phyloP scores from a whole-genome alignment of 2,329 filamentous ascomycete species.

The Cladosporium velox region DNA sequence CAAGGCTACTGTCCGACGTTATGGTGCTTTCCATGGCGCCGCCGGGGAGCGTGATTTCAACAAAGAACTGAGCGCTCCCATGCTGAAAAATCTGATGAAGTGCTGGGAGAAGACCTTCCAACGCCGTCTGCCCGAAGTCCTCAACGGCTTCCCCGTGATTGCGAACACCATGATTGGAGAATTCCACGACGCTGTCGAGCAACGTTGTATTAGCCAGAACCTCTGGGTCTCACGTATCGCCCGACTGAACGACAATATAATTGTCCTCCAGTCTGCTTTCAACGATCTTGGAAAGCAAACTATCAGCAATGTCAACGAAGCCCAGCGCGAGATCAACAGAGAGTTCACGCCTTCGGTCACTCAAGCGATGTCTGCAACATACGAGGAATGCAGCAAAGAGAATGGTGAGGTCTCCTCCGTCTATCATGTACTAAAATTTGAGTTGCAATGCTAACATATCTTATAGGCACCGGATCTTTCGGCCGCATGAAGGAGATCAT shows the following conservation, averaged over 20 bases:
- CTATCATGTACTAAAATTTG: slow-evolving; percentile 16
- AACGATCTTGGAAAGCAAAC: slow-evolving; percentile 40
- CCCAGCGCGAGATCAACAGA: slow-evolving; percentile 57
- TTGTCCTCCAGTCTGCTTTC: slow-evolving; percentile 46
- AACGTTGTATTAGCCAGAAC: slow-evolving; percentile 42
- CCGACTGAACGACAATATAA: slow-evolving; percentile 46
- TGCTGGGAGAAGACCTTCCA: slow-evolving; percentile 50
- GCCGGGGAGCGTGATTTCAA: slow-evolving; percentile 47
- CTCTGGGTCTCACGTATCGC: slow-evolving; percentile 43
- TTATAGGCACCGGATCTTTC: slow-evolving; percentile 45
- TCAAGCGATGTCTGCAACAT: slow-evolving; percentile 49
- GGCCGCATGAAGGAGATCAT: slow-evolving; percentile 57
- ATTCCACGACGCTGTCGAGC: slow-evolving; percentile 49
- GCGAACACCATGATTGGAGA: slow-evolving; percentile 38
- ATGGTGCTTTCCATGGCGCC: slow-evolving; percentile 49
- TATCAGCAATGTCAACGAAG: slow-evolving; percentile 42
- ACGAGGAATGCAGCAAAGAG: slow-evolving; percentile 49
- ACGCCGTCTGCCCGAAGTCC: slow-evolving; percentile 44
- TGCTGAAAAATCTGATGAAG: slow-evolving; percentile 44
- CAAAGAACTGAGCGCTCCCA: slow-evolving; percentile 40
- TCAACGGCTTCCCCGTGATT: slow-evolving; percentile 41
- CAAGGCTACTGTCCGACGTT: slow-evolving; percentile 56
- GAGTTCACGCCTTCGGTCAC: slow-evolving; percentile 55
- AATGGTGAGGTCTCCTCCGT: slow-evolving; percentile 27
- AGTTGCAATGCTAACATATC: slow-evolving; percentile 21